Evolutionary conservation across 2,329 filamentous ascomycete species (phyloP), one percentile per base, ranked within the genome.

Genomic region (Verruconis gallopava): DNA sequence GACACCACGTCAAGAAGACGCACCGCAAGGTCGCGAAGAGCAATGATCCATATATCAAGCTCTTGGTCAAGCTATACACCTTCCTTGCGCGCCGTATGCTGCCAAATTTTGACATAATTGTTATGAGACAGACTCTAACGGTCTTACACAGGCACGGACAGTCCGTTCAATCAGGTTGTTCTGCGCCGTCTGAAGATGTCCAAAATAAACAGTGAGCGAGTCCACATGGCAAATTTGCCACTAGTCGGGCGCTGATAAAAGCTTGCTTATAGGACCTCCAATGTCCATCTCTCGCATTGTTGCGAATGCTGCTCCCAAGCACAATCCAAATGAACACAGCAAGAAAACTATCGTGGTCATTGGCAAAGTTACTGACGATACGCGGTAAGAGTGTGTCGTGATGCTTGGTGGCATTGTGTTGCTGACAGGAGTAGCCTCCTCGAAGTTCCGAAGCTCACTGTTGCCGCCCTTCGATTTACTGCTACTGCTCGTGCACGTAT

Each of bases 131-230:
- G 14, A 43, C 34, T 40, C 21, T 36, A 39, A 44, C 42, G 42
- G 36, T 48, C 18, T 33, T 21, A 44, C 39, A 93, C 85, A 86
- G 88, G 91, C 64, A 98, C 91, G 65, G 91, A 96, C 68, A 77
- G 85, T 53, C 77, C 77, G 72, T 98, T 98, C 84, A 98, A 98
- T 83, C 93, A 94, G 77, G 84, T 91, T 60, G 79, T 98, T 63
- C 84, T 98, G 60, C 86, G 89, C 67, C 85, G 91, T 62, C 82
- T 98, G 49, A 94, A 94, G 65, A 94, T 91, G 85, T 94, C 86
- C 67, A 85, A 88, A 71, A 94, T 93, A 72, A 96, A 96, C 83
- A 83, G 88, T 44, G 38, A 44, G 42, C 42, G 42, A 44, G 42
- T 57, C 61, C 61, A 47, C 59, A 46, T 36, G 46, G 33, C 39